Conservation (phyloP, 2,329 filamentous ascomycete species). For the Cladosporium sp. region DNA sequence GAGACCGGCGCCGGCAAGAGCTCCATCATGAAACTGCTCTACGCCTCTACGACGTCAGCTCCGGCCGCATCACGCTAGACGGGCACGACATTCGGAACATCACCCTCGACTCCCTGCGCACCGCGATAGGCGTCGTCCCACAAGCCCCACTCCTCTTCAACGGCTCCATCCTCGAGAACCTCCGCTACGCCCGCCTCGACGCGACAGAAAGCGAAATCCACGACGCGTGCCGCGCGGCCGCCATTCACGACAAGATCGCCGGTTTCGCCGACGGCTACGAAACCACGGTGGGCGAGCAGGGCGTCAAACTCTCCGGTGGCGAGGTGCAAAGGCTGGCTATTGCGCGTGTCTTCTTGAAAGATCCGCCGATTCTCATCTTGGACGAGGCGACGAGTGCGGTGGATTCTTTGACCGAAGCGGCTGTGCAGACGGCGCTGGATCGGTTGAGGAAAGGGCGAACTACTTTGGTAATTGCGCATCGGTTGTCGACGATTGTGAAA, state of each 20-base stretch:
- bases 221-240: constrained; percentile 57
- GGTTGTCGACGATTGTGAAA: constrained; percentile 69
- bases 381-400: constrained; percentile 73
- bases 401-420: constrained; percentile 50
- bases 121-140: constrained; percentile 59
- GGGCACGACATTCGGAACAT: constrained; percentile 58
- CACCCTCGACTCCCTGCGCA: constrained; percentile 54
- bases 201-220: constrained; percentile 58
- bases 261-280: constrained; percentile 64
- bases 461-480: constrained; percentile 74
- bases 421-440: constrained; percentile 56
- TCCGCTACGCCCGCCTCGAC: constrained; percentile 59
- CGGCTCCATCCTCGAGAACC: constrained; percentile 59
- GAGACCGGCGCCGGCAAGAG: constrained; percentile 62
- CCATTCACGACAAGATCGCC: constrained; percentile 62
- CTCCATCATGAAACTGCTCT: constrained; percentile 59
- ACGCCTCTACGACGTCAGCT: constrained; percentile 56
- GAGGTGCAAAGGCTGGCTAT: constrained; percentile 81
- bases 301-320: constrained; percentile 75
- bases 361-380: constrained; percentile 63
- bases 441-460: constrained; percentile 60
- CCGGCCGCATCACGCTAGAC: constrained; percentile 54
- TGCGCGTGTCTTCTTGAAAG: constrained; percentile 64
- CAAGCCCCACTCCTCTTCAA: constrained; percentile 64
- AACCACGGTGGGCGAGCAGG: constrained; percentile 71